Evolutionary conservation across 129 eudicot genomes (phyloP).

Genomic region (Chrysanthemum lavandulifolium): DNA sequence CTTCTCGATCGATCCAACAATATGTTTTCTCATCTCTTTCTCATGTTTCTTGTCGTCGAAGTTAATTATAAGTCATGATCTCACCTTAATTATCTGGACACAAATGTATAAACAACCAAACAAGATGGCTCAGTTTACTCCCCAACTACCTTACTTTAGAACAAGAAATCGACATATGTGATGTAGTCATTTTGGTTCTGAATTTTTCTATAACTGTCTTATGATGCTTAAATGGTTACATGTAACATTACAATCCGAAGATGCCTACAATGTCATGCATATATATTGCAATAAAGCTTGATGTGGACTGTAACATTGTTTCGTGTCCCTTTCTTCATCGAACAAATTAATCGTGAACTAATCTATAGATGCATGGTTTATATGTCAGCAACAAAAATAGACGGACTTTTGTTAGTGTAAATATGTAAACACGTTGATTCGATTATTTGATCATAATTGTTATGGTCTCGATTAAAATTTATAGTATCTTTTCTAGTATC

Average conservation of each 20-base stretch:
- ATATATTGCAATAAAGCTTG: slow-evolving; percentile 1
- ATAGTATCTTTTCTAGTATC: too few relatives aligned
- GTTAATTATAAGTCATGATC: neutral
- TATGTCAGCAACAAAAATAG: neutral
- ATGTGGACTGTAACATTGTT: slow-evolving; percentile 1
- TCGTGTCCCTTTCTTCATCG: slow-evolving; percentile 11
- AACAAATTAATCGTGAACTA: neutral
- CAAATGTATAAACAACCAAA: slow-evolving; percentile 9
- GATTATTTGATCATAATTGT: too few relatives aligned
- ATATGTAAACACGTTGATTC: too few relatives aligned
- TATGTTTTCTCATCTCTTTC: neutral
- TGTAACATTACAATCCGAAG: slow-evolving; percentile 8
- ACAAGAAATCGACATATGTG: neutral
- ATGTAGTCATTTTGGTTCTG: neutral
- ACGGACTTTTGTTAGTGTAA: too few relatives aligned
- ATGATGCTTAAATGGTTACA: slow-evolving; percentile 2
- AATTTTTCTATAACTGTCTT: neutral
- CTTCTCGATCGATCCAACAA: neutral
- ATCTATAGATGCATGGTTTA: neutral
- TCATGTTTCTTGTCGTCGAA: neutral
- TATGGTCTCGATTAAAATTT: too few relatives aligned
- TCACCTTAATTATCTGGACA: neutral
- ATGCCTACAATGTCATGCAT: slow-evolving; percentile 7
- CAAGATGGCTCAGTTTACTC: neutral
- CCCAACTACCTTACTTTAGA: slow-evolving; percentile 19